These are phyloP conservation scores for Aureobasidium mangrovei DNA, from an alignment of 2,329 filamentous ascomycete genomes.

Conservation along the genomic window DNA sequence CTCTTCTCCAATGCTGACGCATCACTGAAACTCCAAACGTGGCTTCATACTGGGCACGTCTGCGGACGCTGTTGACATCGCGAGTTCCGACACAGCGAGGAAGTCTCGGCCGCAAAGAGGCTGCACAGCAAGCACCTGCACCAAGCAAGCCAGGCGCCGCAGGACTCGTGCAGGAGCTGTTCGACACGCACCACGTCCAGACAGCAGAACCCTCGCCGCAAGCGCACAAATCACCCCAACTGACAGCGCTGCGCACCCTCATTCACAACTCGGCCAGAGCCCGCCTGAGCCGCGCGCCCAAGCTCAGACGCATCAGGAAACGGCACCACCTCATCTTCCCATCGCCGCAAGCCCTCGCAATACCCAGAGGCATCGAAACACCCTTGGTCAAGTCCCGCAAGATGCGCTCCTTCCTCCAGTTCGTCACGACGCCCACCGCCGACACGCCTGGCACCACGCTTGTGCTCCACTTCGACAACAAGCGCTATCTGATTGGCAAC, in stretches of 20 bases:
- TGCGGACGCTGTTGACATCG: background rate
- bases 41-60: background rate
- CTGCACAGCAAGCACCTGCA: background rate
- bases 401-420: conserved; percentile 68
- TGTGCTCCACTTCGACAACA: conserved; percentile 69
- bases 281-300: background rate
- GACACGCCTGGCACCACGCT: conserved; percentile 78
- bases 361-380: background rate
- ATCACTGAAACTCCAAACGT: background rate
- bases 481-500: conserved; percentile 78
- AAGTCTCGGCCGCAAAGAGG: background rate
- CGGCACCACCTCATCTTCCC: conserved; percentile 7
- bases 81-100: background rate
- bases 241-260: background rate
- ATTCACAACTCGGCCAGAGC: background rate
- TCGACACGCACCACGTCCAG: background rate
- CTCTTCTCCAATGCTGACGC: no score
- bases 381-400: background rate
- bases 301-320: background rate
- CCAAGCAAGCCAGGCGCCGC: background rate
- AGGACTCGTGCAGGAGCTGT: background rate
- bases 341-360: background rate
- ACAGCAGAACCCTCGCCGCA: background rate
- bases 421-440: conserved; percentile 73
- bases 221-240: background rate